Conservation (phyloP, 169 alveolate species). For the Eimeria maxima region DNA sequence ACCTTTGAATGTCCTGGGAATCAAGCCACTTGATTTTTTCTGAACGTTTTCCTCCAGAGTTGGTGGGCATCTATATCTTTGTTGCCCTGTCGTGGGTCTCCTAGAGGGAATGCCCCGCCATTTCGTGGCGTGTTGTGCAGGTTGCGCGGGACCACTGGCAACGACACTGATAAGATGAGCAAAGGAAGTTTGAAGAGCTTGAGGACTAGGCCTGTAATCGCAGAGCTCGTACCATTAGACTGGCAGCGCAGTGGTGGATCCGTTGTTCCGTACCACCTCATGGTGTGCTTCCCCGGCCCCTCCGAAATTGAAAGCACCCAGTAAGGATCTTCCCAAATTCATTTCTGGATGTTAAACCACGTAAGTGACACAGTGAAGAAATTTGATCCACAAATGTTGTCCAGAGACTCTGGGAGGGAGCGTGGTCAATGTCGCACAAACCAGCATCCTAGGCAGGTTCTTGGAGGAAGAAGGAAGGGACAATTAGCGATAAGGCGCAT, state of each 20-base stretch:
- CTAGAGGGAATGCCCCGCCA: neutral
- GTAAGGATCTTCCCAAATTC: neutral
- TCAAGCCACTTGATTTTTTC: neutral
- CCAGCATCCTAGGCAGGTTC: neutral
- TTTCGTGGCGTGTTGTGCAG: neutral
- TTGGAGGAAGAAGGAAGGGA: neutral
- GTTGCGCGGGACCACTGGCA: neutral
- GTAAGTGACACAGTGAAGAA: neutral
- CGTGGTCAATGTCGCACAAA: conserved; percentile 17
- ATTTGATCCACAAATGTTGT: neutral
- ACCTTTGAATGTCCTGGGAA: neutral
- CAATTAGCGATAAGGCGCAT: conserved; percentile 35
- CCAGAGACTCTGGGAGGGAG: neutral
- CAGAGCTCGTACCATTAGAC: neutral
- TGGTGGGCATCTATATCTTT: neutral
- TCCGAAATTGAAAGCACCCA: neutral
- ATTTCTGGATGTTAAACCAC: conserved; percentile 21
- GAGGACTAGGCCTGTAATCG: neutral
- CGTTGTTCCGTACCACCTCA: neutral
- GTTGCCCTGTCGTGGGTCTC: neutral
- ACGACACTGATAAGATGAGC: neutral
- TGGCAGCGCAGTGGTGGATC: neutral
- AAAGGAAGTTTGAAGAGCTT: neutral
- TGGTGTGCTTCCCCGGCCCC: neutral
- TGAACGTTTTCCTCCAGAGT: neutral